Evolutionary conservation across 129 eudicot species (phyloP).

Genomic region (Pulicaria dysenterica): DNA sequence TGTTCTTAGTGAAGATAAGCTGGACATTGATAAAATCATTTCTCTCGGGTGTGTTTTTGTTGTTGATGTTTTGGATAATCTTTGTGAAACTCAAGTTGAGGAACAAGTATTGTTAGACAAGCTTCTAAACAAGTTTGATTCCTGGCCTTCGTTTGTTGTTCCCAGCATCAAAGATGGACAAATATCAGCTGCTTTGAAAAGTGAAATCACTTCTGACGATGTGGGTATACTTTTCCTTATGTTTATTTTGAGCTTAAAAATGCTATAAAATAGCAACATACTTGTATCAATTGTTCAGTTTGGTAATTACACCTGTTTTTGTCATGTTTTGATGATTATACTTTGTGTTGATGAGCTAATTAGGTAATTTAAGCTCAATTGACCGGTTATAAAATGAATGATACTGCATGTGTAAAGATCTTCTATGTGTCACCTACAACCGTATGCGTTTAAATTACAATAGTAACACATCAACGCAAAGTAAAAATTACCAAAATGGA

Average conservation of each 20-base stretch:
- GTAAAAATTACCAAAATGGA: too few relatives aligned
- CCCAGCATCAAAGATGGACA: conserved; percentile 44
- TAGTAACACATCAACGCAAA: too few relatives aligned
- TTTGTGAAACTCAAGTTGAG: conserved; percentile 60
- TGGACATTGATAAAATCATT: conserved; percentile 47
- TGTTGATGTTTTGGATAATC: conserved; percentile 53
- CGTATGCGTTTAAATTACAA: too few relatives aligned
- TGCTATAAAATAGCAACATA: too few relatives aligned
- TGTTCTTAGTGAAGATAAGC: conserved; percentile 49
- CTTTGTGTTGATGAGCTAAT: too few relatives aligned
- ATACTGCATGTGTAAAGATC: too few relatives aligned
- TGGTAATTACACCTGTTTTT: too few relatives aligned
- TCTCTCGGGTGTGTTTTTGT: conserved; percentile 63
- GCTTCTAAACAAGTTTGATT: conserved; percentile 53
- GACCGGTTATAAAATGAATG: too few relatives aligned
- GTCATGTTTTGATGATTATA: too few relatives aligned
- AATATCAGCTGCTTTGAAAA: conserved; percentile 38
- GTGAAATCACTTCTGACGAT: conserved; percentile 25
- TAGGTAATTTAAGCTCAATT: too few relatives aligned
- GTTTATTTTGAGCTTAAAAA: neutral
- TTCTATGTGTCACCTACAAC: too few relatives aligned
- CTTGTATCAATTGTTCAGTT: too few relatives aligned
- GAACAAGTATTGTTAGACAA: conserved; percentile 65
- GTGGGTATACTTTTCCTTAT: conserved; percentile 41
- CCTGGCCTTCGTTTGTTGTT: conserved; percentile 62